Percentiles rank a stretch among this genome's conserved stretches.
Conservation (phyloP, 1,284 basidiomycete species). For the Gastroboletus turbinatus region DNA sequence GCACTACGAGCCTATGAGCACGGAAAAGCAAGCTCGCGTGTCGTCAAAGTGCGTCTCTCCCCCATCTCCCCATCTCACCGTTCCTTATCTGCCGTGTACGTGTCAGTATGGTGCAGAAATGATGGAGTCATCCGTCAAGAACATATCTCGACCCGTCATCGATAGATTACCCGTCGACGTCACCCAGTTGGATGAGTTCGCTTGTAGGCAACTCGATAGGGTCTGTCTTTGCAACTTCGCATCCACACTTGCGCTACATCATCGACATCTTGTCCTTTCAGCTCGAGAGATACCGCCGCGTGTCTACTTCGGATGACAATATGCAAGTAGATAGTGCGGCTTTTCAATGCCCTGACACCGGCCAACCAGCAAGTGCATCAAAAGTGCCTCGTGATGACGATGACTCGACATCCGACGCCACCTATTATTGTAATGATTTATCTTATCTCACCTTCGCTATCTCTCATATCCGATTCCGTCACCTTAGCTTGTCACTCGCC, state of each 20-base stretch:
- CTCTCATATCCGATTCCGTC: conserved; percentile 7
- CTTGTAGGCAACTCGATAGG: conserved; percentile 80
- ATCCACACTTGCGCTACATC: neutral
- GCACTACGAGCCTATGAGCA: conserved; percentile 51
- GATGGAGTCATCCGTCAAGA: conserved; percentile 83
- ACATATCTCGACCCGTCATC: conserved; percentile 83
- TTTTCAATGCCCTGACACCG: conserved; percentile 3
- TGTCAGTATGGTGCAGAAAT: conserved; percentile 84
- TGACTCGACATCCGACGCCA: conserved; percentile 7
- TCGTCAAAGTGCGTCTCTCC: conserved; percentile 44
- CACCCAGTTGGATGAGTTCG: conserved; percentile 84
- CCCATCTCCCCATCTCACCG: neutral
- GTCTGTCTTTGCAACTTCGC: conserved; percentile 42
- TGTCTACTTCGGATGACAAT: conserved; percentile 32
- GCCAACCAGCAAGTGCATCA: neutral
- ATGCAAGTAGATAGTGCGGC: conserved; percentile 27
- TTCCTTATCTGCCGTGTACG: neutral
- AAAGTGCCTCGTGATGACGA: conserved; percentile 4
- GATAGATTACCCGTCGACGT: conserved; percentile 72
- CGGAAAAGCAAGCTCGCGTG: conserved; percentile 48
- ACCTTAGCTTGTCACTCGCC: neutral
- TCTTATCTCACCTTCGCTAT: conserved; percentile 4
- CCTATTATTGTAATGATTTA: conserved; percentile 6
- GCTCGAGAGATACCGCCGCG: conserved; percentile 53
- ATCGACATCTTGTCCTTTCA: conserved; percentile 23